Base-by-base conservation (phyloP, 768 basidiomycete species). In the Suillus luteus region DNA sequence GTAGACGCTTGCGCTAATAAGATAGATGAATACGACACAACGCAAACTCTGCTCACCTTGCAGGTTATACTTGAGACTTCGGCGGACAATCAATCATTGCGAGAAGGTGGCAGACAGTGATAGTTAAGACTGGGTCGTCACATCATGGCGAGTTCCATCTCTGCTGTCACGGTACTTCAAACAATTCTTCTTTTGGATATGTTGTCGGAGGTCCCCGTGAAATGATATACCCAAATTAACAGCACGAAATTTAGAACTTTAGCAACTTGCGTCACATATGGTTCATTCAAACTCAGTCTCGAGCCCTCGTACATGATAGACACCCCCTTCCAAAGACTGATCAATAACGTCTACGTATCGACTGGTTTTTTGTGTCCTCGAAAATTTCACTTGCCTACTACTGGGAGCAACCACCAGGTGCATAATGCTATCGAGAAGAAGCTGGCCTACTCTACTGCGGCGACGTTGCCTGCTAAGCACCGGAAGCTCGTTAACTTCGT, bases 371-470 rank as follows among this genome's bases (percentile, higher is more conserved):
- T 40, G 24, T 19, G 24, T 41, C 24, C 55, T 38, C 10, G 5
- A 57, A 58, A 41, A 19, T 41, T 58, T 58, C 57, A 41, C 57
- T 27, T 41, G 17, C 24, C 8, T 35, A 35, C 33, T 35, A 35
- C 6, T 35, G 7, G 33, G 11, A 19, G 38, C 24, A 37, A 40
- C 33, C 8, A 57, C 22, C 4, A 31, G 33, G n/a, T 55, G n/a
- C 37, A 57, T 24, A 41, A 58, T 58, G 57, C 17, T 58, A 41
- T 41, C 57, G 10, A 58, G 57, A 57, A 38, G 24, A 41, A 58
- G 27, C 15, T 58, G 57, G 57, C 10, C 24, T 31, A 41, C 57
- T 41, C 40, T 58, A 58, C 57, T 41, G 14, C 57, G 27, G 24
- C 17, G 17, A 12, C 57, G 57, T 17, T 40, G 40, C 19, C 40